Evolutionary conservation across 1,139 yeast species (phyloP), one percentile per base, ranked within the genome.

Genomic region (Geotrichum histeridarum): DNA sequence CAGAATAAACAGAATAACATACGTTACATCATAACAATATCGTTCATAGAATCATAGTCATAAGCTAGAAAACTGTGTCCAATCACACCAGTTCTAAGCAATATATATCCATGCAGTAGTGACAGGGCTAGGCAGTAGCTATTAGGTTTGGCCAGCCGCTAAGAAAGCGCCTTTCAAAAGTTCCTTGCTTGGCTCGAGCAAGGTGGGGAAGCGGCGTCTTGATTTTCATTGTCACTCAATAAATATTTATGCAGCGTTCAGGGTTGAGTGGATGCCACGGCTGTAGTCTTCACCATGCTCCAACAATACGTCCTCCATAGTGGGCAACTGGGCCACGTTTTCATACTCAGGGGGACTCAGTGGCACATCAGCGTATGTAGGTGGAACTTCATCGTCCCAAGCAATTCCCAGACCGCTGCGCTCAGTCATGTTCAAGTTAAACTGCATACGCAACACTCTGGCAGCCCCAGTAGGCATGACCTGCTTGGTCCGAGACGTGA

Each of bases 341-440:
- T 70, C 77, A 67, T 88, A 88, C 7, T 83, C 82, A 1, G 99
- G 99, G 0, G 99, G 98, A 46, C 94, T 82, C 47, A 87, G 74
- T 0, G 94, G 81, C 17, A 91, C 91, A 63, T 89, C 93, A 52
- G 82, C 89, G 65, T 94, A 93, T 22, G 89, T 87, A 0, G 99
- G 99, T 0, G 99, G 99, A 17, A 93, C 98, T 69, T 93, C 99
- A 67, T 91, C 98, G 70, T 93, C 98, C 99, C 99, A 93, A 0
- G 98, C 87, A 37, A 93, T 88, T 4, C 99, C 99, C 48, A 93
- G 76, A 0, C 99, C 99, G 0, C 96, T 85, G 55, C 98, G 76
- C 67, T 91, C 98, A 0, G 96, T 87, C 31, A 93, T 70, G 9
- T 77, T 76, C 15, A 93, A 65, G 61, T 86, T 85, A 70, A 93